Evolutionary conservation across 768 basidiomycete species (phyloP), one percentile per base, ranked within the genome.

Genomic region (Rickenella mellea): DNA sequence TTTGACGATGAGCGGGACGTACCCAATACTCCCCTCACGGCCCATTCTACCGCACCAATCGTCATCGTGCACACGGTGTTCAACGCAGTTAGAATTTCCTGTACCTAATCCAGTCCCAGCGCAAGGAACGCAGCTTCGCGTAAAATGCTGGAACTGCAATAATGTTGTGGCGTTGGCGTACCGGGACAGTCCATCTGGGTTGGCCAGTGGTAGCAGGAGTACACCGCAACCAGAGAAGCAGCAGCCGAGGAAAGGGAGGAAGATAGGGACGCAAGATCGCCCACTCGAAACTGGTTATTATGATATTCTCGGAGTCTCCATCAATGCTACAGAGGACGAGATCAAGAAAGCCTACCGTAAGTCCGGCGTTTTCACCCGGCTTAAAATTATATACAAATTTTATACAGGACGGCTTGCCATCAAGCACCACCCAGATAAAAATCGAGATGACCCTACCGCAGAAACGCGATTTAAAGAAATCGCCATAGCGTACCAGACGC

Each of bases 211-310:
- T n/a, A 31, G 24, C 20, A n/a, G 39, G 6, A 42, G 37, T 49
- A 38, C 49, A 27, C 27, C 4, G 32, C 32, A 29, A 56, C 48
- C 22, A 54, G 54, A 19, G 29, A 36, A n/a, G n/a, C n/a, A n/a
- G n/a, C n/a, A n/a, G n/a, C n/a, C 45, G 12, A 57, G 73, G 38
- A 80, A 73, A 56, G 73, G 78, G 8, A 66, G 89, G 46, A 88
- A 85, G 69, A 88, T 90, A 48, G 89, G 89, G 1, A 87, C 89
- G 14, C 87, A 92, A 58, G 87, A 89, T 47, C 71, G 78, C 42
- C 91, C 90, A 5, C 65, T 94, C 27, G 90, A 94, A 55, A 91
- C 84, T 1, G 80, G 73, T n/a, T 93, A 92, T 62, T 94, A 93
- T 53, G 89, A 94, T 55, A 70, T 86, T 17, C 68, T 93, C 5